Evolutionary conservation across 2,329 filamentous ascomycete species (phyloP), one percentile per base, ranked within the genome.

Genomic region (Chalaropsis ovoidea): DNA sequence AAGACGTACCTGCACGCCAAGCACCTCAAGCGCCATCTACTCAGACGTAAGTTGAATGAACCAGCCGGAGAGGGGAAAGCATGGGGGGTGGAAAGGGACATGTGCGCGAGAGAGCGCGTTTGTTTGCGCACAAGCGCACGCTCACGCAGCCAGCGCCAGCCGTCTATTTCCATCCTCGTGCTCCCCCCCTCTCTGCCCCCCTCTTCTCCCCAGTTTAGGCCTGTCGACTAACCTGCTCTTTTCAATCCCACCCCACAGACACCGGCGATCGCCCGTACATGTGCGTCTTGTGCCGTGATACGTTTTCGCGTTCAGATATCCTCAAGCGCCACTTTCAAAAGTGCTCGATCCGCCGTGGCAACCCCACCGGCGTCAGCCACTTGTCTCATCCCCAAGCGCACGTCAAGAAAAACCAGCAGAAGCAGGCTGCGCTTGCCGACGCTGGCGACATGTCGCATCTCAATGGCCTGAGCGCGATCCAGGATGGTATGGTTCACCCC

Each of bases 271-370:
- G 94, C 70, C 94, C 94, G 66, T 99, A 99, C 79, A 95, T 95
- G 86, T 99, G 94, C 78, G 90, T 95, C 70, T 82, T 99, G 63
- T 99, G 94, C 81, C 91, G 94, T 76, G 94, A 97, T 77, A 97
- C 92, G 42, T 99, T 99, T 77, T 96, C 90, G 61, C 87, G 94
- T 75, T 96, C 91, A 81, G 94, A 99, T 74, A 97, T 99, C 70
- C 80, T 99, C 72, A 99, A 99, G 81, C 90, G 94, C 70, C 94
- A 99, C 78, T 99, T 97, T 78, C 92, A 96, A 77, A 99, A 99
- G 80, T 99, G 94, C 79, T 96, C 94, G 47, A 90, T 96, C 70
- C 87, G 94, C 72, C 87, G 94, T 74, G 94, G 94, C 67, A 97
- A 97, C 77, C 93, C 94, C 65, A 96, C 91, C 17, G 92, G 92